phyloP scores from a whole-genome alignment of 2,329 filamentous ascomycete species.

The Hypoxylon sp. region DNA sequence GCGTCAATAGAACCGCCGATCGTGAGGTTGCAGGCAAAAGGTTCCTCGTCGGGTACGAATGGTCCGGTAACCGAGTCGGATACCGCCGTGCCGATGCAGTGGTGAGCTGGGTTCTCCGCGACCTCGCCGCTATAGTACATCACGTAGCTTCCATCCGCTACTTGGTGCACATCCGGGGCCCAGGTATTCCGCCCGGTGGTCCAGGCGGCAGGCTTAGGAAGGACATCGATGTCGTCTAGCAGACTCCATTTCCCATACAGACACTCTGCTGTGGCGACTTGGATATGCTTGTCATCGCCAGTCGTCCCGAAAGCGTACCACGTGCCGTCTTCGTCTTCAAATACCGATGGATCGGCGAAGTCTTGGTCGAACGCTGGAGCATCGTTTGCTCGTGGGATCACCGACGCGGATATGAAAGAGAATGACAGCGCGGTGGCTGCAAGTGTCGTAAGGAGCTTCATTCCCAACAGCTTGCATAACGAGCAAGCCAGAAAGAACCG shows the following conservation, averaged over 20 bases:
- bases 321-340: conserved; percentile 62
- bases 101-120: conserved; percentile 57
- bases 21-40: conserved; percentile 67
- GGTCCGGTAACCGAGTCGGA: conserved; percentile 65
- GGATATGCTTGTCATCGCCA: conserved; percentile 65
- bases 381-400: conserved; percentile 28
- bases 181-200: conserved; percentile 68
- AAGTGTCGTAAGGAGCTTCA: conserved; percentile 37
- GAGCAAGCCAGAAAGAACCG: conserved; percentile 20
- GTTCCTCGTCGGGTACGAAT: conserved; percentile 63
- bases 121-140: conserved; percentile 72
- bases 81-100: conserved; percentile 73
- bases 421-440: conserved; percentile 42
- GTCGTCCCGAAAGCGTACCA: conserved; percentile 74
- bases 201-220: conserved; percentile 69
- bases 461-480: conserved; percentile 39
- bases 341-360: conserved; percentile 70
- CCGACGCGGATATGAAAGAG: conserved; percentile 25
- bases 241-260: conserved; percentile 65
- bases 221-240: conserved; percentile 66
- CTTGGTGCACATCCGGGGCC: conserved; percentile 72
- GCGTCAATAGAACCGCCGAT: conserved; percentile 75
- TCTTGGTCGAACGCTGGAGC: conserved; percentile 56
- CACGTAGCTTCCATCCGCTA: conserved; percentile 67
- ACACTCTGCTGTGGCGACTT: conserved; percentile 66